These are phyloP conservation scores for Paramecium sexaurelia DNA, from an alignment of 73 alveolate genomes.

Conservation along the genomic window DNA sequence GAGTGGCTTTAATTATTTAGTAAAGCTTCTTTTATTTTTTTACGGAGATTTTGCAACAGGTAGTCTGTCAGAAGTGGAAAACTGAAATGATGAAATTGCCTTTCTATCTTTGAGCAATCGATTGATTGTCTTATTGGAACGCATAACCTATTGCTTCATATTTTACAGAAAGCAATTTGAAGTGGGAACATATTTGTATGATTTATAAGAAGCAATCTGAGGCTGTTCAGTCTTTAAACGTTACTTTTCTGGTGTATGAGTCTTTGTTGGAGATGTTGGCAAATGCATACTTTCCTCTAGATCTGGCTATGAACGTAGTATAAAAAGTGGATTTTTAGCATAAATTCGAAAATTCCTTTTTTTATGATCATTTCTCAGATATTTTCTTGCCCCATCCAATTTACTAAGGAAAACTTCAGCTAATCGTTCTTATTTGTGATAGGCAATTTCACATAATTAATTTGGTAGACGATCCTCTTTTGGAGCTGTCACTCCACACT, in stretches of 20 bases:
- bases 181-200: neutral
- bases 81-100: neutral
- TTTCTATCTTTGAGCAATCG: neutral
- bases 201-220: neutral
- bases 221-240: constrained; percentile 39
- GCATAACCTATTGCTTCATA: neutral
- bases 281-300: neutral
- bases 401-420: neutral
- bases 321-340: neutral
- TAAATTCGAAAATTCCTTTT: neutral
- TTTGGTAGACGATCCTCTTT: constrained; percentile 3
- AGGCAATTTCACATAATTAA: constrained; percentile 20
- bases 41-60: neutral
- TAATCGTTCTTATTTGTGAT: constrained; percentile 11
- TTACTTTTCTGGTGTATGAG: neutral
- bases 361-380: neutral
- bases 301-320: constrained; percentile 11
- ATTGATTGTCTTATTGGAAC: neutral
- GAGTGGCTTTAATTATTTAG: neutral
- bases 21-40: neutral
- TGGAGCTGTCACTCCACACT: constrained; percentile 16
- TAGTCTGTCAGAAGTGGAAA: neutral
- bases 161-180: constrained; percentile 17
- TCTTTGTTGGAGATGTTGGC: neutral
- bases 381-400: neutral